These are phyloP conservation scores for Corymbia maculata DNA, from an alignment of 345 rosid genomes.

Conservation along the genomic window DNA sequence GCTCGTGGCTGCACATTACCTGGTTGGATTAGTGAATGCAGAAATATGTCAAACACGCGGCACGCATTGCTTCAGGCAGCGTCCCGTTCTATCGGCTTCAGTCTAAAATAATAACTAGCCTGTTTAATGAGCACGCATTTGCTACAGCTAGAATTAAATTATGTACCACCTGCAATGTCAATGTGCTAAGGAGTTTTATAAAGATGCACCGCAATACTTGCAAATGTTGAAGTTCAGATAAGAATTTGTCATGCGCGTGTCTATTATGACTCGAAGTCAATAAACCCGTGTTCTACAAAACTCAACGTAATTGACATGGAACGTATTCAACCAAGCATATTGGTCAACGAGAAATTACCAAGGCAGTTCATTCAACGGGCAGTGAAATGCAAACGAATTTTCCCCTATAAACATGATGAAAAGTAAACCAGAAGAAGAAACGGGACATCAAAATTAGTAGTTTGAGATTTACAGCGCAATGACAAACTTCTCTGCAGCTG, in stretches of 20 bases:
- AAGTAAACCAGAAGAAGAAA: not conserved
- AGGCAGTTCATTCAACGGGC: not conserved
- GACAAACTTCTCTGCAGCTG: not conserved
- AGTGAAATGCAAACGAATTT: not conserved
- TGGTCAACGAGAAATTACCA: not conserved
- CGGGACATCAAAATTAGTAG: not conserved
- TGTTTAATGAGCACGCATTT: slow-evolving; percentile 43
- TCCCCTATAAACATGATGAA: not conserved
- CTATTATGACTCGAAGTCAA: not conserved
- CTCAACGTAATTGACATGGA: not conserved
- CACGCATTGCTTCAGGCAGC: not conserved
- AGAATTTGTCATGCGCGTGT: not conserved
- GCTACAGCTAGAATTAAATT: slow-evolving; percentile 69
- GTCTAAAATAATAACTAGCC: slow-evolving; percentile 16
- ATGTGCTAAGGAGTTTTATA: not conserved
- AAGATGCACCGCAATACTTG: not conserved
- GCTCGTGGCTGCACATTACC: slow-evolving; percentile 49
- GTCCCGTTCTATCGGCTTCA: not conserved
- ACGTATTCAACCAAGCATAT: not conserved
- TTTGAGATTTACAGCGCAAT: not conserved
- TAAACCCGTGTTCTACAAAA: not conserved
- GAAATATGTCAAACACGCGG: not conserved
- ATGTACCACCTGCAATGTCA: slow-evolving; percentile 49
- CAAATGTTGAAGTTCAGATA: not conserved
- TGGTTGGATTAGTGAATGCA: not conserved